Evolutionary conservation across 495 filamentous ascomycete species (phyloP), one percentile per base, ranked within the genome.

Genomic region (Hypoxylon subgilvum): DNA sequence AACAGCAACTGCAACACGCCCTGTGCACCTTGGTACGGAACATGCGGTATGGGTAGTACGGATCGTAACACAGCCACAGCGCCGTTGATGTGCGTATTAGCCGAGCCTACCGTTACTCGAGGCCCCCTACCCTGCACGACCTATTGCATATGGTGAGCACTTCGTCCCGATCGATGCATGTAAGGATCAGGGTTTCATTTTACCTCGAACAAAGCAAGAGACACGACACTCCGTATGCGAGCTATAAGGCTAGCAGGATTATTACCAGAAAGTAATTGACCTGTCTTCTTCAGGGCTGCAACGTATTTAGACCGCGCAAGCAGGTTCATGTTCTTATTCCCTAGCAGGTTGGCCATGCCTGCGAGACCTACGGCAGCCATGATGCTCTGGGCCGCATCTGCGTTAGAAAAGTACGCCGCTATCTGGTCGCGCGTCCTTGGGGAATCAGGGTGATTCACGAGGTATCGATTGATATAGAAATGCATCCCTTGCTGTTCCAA

Each of bases 281-380:
- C 71, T 5, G 75, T 75, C 17, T 55, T 52, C 30, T 71, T 72
- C 9, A 80, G 43, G 4, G 75, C 73, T 6, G 66, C 31, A 6
- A 75, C 75, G 41, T 80, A 80, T 46, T 78, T 73, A 34, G 75
- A 62, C 14, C 69, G 72, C 14, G 76, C 67, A 41, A 69, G 18
- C 5, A 63, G 64, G 39, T 67, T 71, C 69, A 77, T 57, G 18
- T 69, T 67, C 32, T 72, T 74, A 49, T 79, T 69, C n/a, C 74
- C 75, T 4, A 57, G 64, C 48, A 77, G 56, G 57, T 72, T 76
- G 6, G 78, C 77, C 40, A 79, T 57, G 22, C 78, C 76, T 46
- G 76, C 75, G 23, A 80, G 61, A 31, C 78, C 78, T n/a, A 80
- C 76, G 0, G 78, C 78, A 14, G 75, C 73, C 76, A 80, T 79